phyloP scores from a whole-genome alignment of 805 yeast genomes.

The Wickerhamiella kazuoi region DNA sequence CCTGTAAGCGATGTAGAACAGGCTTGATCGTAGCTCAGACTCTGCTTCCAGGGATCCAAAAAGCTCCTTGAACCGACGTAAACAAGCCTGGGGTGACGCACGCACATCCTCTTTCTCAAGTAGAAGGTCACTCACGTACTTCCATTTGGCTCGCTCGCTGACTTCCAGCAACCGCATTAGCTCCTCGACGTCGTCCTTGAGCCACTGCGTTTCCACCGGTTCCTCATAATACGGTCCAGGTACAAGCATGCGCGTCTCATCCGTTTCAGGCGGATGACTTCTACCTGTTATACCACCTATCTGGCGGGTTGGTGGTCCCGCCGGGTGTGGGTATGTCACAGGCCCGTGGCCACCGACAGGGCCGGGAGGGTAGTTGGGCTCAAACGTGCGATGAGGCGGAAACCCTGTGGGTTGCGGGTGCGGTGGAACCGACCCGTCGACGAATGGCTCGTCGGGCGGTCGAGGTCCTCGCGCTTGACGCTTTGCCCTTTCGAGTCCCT shows the following conservation, averaged over 20 bases:
- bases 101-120: constrained; percentile 22
- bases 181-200: constrained; percentile 29
- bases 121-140: constrained; percentile 30
- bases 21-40: constrained; percentile 30
- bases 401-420: no score
- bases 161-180: constrained; percentile 30
- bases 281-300: no score
- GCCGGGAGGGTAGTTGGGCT: no score
- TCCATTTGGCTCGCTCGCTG: constrained; percentile 45
- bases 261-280: background rate
- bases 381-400: no score
- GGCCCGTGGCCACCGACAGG: no score
- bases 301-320: no score
- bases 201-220: constrained; percentile 17
- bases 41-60: constrained; percentile 37
- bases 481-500: no score
- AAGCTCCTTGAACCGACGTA: constrained; percentile 35
- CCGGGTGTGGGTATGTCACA: no score
- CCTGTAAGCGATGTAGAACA: constrained; percentile 33
- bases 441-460: no score
- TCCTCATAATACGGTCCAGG: background rate
- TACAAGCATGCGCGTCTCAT: background rate
- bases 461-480: no score
- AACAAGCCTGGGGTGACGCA: constrained; percentile 36
- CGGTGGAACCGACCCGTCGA: no score